Evolutionary conservation across 768 basidiomycete species (phyloP).

Genomic region (Russula foetens): DNA sequence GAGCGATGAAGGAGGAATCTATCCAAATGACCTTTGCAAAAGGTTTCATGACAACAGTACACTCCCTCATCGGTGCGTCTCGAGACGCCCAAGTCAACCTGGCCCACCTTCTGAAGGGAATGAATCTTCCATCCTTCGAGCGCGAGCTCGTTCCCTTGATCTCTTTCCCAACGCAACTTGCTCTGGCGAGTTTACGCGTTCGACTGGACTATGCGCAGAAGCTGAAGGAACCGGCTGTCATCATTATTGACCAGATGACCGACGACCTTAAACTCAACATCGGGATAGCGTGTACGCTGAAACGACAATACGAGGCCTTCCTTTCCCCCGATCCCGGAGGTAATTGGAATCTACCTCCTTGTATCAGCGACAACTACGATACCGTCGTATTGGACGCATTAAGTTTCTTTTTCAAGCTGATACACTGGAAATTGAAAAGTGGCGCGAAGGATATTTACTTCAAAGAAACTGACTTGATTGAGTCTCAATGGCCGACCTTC

Average conservation of each 20-base stretch:
- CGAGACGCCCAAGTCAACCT: constrained; percentile 82
- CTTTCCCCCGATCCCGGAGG: constrained; percentile 78
- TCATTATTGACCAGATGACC: constrained; percentile 90
- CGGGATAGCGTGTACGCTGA: constrained; percentile 89
- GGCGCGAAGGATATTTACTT: constrained; percentile 89
- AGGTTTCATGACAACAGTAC: constrained; percentile 79
- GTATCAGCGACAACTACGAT: constrained; percentile 89
- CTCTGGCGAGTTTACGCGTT: constrained; percentile 84
- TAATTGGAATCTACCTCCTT: constrained; percentile 83
- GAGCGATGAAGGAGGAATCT: constrained; percentile 92
- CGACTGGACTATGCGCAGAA: constrained; percentile 85
- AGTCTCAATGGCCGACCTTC: constrained; percentile 93
- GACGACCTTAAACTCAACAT: constrained; percentile 90
- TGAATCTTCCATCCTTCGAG: constrained; percentile 90
- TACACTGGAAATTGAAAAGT: constrained; percentile 94
- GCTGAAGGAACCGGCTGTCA: constrained; percentile 77
- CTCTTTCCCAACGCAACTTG: constrained; percentile 92
- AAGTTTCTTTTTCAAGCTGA: constrained; percentile 83
- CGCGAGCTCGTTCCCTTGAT: constrained; percentile 84
- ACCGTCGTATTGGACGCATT: constrained; percentile 80
- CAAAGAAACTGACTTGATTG: constrained; percentile 97
- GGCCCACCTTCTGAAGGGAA: constrained; percentile 64
- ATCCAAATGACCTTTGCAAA: constrained; percentile 92
- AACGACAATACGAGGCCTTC: constrained; percentile 90
- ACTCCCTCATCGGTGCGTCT: constrained; percentile 76